Conservation (phyloP, 768 basidiomycete species). For the Phylloporus sp. region DNA sequence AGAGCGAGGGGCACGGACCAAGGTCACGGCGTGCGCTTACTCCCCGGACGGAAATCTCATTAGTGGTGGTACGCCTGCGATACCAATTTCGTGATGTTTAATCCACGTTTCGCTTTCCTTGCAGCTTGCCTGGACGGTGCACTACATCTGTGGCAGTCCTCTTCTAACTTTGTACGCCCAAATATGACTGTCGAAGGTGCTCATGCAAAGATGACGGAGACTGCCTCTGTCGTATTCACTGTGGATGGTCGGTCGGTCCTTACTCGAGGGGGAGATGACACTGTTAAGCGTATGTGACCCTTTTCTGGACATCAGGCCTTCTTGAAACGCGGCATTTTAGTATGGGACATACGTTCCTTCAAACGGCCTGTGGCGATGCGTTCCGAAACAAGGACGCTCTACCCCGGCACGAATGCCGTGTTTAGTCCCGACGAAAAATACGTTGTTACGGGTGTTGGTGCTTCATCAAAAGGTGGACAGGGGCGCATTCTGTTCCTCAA, state of each 20-base stretch:
- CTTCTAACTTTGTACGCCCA: constrained; percentile 89
- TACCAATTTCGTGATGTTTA: neutral
- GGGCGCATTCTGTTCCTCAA: constrained; percentile 73
- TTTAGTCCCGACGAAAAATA: constrained; percentile 94
- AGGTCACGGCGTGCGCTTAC: constrained; percentile 82
- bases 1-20: constrained; percentile 89
- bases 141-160: constrained; percentile 88
- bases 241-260: constrained; percentile 81
- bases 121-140: constrained; percentile 88
- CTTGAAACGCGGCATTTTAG: constrained; percentile 37
- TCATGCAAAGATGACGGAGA: constrained; percentile 81
- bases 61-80: constrained; percentile 64
- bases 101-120: constrained; percentile 4
- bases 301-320: neutral
- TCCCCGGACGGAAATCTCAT: constrained; percentile 87
- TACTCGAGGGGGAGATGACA: constrained; percentile 91
- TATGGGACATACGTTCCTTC: constrained; percentile 92
- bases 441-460: constrained; percentile 78
- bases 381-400: constrained; percentile 63
- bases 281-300: constrained; percentile 80
- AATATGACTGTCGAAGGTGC: constrained; percentile 83
- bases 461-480: constrained; percentile 57
- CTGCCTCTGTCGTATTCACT: constrained; percentile 82
- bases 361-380: constrained; percentile 80
- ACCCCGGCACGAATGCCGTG: constrained; percentile 89